These are phyloP conservation scores for Asterochloris erici DNA, from an alignment of 139 green algal genomes.

Conservation along the genomic window DNA sequence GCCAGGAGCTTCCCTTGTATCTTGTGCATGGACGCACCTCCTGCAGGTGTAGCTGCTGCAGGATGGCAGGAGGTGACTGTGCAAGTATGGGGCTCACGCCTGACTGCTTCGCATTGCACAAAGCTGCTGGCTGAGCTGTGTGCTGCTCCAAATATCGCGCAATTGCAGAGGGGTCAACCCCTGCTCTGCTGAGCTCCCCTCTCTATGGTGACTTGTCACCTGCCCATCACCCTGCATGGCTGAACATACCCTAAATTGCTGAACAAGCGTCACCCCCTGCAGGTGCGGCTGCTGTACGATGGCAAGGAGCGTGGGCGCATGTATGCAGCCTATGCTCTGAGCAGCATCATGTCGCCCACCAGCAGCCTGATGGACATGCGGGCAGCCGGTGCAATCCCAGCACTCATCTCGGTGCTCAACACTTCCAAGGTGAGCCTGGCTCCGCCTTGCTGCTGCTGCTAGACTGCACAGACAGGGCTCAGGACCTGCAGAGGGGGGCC, in stretches of 20 bases:
- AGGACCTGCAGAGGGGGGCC: too few relatives aligned
- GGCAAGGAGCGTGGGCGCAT: slow-evolving; percentile 38
- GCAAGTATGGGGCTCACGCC: not conserved
- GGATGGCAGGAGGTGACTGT: not conserved
- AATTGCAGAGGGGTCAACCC: too few relatives aligned
- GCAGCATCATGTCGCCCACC: slow-evolving; percentile 36
- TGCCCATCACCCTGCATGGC: too few relatives aligned
- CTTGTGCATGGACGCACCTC: not conserved
- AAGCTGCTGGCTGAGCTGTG: too few relatives aligned
- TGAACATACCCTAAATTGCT: not conserved
- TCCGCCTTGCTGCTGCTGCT: too few relatives aligned
- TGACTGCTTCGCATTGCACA: too few relatives aligned
- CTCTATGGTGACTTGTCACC: too few relatives aligned
- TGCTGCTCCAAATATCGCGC: too few relatives aligned
- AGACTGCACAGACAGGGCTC: too few relatives aligned
- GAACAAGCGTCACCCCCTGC: not conserved
- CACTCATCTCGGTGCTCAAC: slow-evolving; percentile 44
- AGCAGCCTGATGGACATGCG: slow-evolving; percentile 28
- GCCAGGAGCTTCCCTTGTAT: not conserved
- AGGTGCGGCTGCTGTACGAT: slow-evolving; percentile 32
- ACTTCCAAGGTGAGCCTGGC: slow-evolving; percentile 15
- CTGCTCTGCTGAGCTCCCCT: too few relatives aligned
- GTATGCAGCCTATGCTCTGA: slow-evolving; percentile 56
- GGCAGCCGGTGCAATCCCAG: slow-evolving; percentile 24
- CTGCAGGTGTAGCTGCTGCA: not conserved